Percentiles rank a stretch among this genome's conserved stretches.
These are phyloP conservation scores for Aspergillus ochraceus DNA, from an alignment of 2,329 filamentous ascomycete genomes.

Conservation along the genomic window DNA sequence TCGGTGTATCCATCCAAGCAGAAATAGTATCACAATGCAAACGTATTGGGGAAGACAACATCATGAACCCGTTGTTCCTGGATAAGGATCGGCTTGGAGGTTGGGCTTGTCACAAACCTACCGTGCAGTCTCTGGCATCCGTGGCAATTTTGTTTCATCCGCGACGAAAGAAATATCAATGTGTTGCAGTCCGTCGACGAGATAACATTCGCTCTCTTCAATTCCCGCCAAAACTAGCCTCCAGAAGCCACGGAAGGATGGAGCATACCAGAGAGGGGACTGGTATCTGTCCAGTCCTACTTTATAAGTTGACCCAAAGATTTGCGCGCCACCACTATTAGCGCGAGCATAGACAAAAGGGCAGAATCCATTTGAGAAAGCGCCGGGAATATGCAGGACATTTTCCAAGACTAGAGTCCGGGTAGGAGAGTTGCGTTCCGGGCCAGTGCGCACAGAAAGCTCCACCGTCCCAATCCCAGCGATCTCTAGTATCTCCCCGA, in stretches of 20 bases:
- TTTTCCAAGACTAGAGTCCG: slow-evolving; percentile 5
- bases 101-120: not conserved
- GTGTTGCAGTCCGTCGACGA: not conserved
- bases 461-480: slow-evolving; percentile 7
- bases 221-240: not conserved
- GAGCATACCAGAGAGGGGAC: not conserved
- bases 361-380: slow-evolving; percentile 6
- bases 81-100: no score
- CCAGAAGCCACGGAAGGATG: not conserved
- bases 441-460: not conserved
- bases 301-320: no score
- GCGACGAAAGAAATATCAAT: not conserved
- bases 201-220: slow-evolving; percentile 1
- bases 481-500: not conserved
- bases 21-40: not conserved
- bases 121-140: not conserved
- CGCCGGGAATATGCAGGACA: slow-evolving; percentile 6
- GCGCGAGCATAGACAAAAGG: not conserved
- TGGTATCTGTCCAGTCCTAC: not conserved
- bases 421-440: not conserved
- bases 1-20: not conserved
- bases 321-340: not conserved
- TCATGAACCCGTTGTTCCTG: no score
- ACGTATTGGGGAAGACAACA: no score
- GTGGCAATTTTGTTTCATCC: not conserved